These are phyloP conservation scores for Coffea humblotiana DNA, from an alignment of 305 asterid species.

Conservation along the genomic window DNA sequence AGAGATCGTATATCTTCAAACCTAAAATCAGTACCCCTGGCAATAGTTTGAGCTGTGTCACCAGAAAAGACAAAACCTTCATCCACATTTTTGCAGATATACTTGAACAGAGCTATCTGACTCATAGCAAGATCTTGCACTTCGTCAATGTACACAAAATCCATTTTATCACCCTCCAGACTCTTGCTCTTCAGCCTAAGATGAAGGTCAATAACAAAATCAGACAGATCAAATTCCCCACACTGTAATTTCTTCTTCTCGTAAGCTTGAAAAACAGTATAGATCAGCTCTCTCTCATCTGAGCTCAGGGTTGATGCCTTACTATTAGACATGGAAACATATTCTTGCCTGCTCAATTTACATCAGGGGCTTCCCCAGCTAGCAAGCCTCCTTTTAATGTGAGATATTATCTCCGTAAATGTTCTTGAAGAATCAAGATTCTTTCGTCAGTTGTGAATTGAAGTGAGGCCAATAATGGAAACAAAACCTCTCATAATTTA, in stretches of 20 bases:
- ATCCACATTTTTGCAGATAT: slow-evolving; percentile 55
- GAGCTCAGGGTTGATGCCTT: slow-evolving; percentile 47
- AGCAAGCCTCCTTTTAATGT: slow-evolving; percentile 64
- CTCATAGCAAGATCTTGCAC: slow-evolving; percentile 75
- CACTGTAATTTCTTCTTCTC: slow-evolving; percentile 58
- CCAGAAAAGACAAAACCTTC: slow-evolving; percentile 71
- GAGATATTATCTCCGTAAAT: slow-evolving; percentile 67
- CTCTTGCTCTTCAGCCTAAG: slow-evolving; percentile 38
- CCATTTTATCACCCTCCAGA: slow-evolving; percentile 58
- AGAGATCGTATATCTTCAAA: slow-evolving; percentile 66
- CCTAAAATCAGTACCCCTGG: slow-evolving; percentile 66
- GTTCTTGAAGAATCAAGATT: slow-evolving; percentile 59
- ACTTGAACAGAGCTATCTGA: slow-evolving; percentile 57
- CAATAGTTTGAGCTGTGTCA: slow-evolving; percentile 80
- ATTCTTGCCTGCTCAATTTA: slow-evolving; percentile 43
- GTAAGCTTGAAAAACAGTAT: slow-evolving; percentile 53
- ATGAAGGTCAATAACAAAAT: slow-evolving; percentile 64
- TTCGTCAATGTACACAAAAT: slow-evolving; percentile 79
- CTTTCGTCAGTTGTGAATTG: slow-evolving; percentile 42
- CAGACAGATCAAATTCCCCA: slow-evolving; percentile 66
- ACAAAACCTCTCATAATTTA: slow-evolving; percentile 53
- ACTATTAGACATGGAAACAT: slow-evolving; percentile 41
- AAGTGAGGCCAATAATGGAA: slow-evolving; percentile 65
- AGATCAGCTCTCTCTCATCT: slow-evolving; percentile 40
- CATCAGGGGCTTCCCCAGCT: slow-evolving; percentile 32